These are phyloP conservation scores for Singerocomus inundabilis DNA, from an alignment of 1,284 basidiomycete genomes.

Conservation along the genomic window DNA sequence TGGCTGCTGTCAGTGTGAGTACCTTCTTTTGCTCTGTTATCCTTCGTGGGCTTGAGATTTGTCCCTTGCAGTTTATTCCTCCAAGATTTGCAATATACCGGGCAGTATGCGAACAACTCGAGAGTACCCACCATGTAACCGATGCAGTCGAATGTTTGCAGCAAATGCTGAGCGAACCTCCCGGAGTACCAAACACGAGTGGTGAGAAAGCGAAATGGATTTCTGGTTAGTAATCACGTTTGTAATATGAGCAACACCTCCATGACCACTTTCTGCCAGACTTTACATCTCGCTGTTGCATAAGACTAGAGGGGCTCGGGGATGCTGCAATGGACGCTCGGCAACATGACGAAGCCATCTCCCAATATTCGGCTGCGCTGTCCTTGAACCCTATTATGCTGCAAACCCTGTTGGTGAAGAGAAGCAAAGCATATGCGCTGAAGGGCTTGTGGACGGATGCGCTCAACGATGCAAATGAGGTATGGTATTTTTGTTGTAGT, in stretches of 20 bases:
- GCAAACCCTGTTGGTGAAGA: background rate
- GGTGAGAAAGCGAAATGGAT: background rate
- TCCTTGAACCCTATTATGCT: background rate
- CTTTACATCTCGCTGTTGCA: background rate
- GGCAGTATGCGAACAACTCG: background rate
- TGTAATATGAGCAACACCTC: rapidly evolving
- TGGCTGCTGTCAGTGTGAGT: background rate
- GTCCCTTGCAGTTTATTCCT: background rate
- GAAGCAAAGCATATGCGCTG: background rate
- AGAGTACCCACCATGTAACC: background rate
- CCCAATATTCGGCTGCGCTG: background rate
- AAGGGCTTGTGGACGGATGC: background rate
- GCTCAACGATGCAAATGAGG: background rate
- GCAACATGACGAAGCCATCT: background rate
- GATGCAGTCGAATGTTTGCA: background rate
- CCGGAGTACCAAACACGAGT: too few species aligned
- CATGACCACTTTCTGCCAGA: background rate
- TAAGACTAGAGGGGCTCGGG: background rate
- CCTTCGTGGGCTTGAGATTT: background rate
- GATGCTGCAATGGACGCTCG: background rate
- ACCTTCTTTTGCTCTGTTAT: too few species aligned
- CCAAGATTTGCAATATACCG: background rate
- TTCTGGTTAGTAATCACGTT: background rate
- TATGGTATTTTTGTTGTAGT: background rate
- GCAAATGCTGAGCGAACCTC: background rate